Evolutionary conservation across 2,329 filamentous ascomycete species (phyloP), one percentile per base, ranked within the genome.

Genomic region (Geosmithia flava): DNA sequence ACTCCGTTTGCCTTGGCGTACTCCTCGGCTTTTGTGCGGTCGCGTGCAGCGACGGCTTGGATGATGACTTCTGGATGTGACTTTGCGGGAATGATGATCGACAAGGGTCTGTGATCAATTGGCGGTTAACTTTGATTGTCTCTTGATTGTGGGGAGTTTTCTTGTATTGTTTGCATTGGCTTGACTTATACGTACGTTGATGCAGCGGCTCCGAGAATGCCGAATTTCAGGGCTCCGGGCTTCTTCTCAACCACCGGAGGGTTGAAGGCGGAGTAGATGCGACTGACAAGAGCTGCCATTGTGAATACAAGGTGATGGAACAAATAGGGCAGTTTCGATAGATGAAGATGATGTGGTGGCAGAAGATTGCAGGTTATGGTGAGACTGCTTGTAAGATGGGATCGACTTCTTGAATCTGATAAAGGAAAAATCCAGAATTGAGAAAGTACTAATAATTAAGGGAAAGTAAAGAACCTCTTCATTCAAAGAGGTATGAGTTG

Each of bases 41-140:
- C 69, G 4, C 76, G 65, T 2, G 75, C 73, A 2, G 76, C 74
- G 1, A 81, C 66, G 4, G 69, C 71, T 8, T 69, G 65, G 13
- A 81, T 51, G 13, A 77, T 62, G 15, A 79, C 70, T 40, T 76
- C 73, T 0, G 75, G 63, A 53, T 81, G 76, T 3, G 65, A 68
- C 51, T 64, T 69, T 15, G 75, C 74, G 0, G 76, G 74, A 2
- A 50, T 55, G 37, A 79, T 68, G 17, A 77, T 53, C 13, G 67
- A 65, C 16, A 59, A 47, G 0, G 68, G 67, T 8, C 65, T 70
- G 50, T 10, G 45, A 10, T 11, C 11, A 7, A 44, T 53, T 10
- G 44, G 29, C 17, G n/a, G 19, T 17, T 27, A 3, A 46, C 10
- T n/a, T 39, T 48, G 15, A 30, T 20, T 7, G 23, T 3, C 20